Evolutionary conservation across 768 basidiomycete species (phyloP).

Genomic region (Suillus subalutaceus): DNA sequence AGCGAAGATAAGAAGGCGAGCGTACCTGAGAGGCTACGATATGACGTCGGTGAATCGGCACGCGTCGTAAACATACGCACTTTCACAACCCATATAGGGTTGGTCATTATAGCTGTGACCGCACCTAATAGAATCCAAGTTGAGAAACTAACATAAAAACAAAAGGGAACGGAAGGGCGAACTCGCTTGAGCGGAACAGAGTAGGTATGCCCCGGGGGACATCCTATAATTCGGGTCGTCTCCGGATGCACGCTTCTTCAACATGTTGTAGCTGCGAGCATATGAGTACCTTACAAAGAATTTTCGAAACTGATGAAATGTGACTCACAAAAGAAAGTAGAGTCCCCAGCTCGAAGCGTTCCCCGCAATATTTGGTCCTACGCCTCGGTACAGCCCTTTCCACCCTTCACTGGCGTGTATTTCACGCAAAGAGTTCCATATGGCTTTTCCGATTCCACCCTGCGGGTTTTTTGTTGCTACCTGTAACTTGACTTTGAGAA

Average conservation of each 20-base stretch:
- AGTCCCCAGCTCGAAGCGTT: constrained; percentile 97
- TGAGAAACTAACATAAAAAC: constrained; percentile 17
- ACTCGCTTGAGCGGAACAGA: constrained; percentile 97
- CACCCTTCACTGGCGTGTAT: constrained; percentile 79
- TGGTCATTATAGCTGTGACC: constrained; percentile 90
- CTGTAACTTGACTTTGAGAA: constrained; percentile 93
- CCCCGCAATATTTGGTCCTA: constrained; percentile 89
- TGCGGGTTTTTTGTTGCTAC: constrained; percentile 70
- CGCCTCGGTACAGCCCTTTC: constrained; percentile 87
- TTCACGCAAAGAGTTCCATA: constrained; percentile 73
- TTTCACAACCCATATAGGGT: constrained; percentile 97
- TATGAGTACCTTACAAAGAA: neutral
- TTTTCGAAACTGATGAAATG: constrained; percentile 4
- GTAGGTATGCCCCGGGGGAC: constrained; percentile 77
- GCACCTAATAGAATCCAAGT: constrained; percentile 61
- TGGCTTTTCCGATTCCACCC: constrained; percentile 68
- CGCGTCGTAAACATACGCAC: constrained; percentile 93
- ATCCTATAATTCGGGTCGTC: constrained; percentile 68
- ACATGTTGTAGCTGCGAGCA: constrained; percentile 79
- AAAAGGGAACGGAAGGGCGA: constrained; percentile 44
- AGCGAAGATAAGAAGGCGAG: constrained; percentile 4
- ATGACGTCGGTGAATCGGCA: constrained; percentile 66
- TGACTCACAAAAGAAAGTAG: constrained; percentile 94
- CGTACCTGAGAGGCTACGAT: constrained; percentile 77
- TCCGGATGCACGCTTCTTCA: constrained; percentile 79